Evolutionary conservation across 768 basidiomycete genomes (phyloP).

Genomic region (Boletus pseudopeckii): DNA sequence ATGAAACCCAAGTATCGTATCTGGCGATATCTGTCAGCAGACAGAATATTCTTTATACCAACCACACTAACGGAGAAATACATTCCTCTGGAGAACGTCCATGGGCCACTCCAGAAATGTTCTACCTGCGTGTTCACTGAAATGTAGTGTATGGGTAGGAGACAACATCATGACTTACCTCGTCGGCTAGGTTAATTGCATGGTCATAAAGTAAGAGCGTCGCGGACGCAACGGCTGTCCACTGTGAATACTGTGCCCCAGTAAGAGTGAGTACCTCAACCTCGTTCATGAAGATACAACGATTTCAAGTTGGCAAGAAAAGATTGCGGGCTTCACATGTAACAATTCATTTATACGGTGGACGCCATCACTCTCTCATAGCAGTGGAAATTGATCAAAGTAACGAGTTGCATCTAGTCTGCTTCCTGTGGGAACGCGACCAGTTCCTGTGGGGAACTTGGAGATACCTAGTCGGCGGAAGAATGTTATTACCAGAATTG

Average conservation of each 20-base stretch:
- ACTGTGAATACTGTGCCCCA: background rate
- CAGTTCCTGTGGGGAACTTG: background rate
- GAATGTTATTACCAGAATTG: background rate
- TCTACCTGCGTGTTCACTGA: slow-evolving; percentile 2
- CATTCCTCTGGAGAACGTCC: slow-evolving; percentile 5
- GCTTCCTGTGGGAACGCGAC: too few relatives aligned
- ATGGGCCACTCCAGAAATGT: slow-evolving; percentile 12
- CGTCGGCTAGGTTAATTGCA: background rate
- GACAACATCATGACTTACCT: background rate
- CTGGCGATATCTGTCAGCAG: slow-evolving; percentile 1
- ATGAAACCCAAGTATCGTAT: slow-evolving; percentile 10
- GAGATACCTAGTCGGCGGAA: background rate
- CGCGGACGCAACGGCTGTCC: background rate
- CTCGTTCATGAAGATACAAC: background rate
- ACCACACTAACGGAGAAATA: slow-evolving; percentile 8
- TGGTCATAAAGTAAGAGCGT: slow-evolving; percentile 14
- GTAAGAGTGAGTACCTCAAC: background rate
- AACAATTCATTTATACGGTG: background rate
- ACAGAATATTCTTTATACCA: background rate
- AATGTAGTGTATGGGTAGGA: background rate
- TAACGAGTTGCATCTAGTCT: background rate
- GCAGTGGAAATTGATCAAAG: background rate
- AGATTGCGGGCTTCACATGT: background rate
- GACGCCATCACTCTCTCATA: background rate
- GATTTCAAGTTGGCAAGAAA: too few relatives aligned